Evolutionary conservation across 164 flowering plant genomes (phyloP), one percentile per base, ranked within the genome.

Genomic region (Cinnamomum micranthum): DNA sequence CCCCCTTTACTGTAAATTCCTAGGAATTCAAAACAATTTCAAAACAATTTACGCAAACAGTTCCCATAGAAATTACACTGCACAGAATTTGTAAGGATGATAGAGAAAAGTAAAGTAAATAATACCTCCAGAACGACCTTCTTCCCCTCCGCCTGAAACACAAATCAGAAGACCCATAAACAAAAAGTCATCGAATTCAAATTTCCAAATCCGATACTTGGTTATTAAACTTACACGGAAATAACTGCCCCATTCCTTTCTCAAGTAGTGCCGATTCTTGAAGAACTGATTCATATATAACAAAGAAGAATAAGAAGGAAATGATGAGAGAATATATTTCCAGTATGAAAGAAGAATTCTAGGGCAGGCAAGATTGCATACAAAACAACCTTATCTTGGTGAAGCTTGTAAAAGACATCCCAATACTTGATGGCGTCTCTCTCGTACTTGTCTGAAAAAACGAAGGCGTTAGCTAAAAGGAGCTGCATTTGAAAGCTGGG

Each of bases 251-350:
- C 99, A 95, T 78, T 95, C 99, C 82, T 93, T 95, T 82, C 89
- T 95, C 86, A 95, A 81, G 85, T 95, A 95, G 71, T 95, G 98
- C 15, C 98, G 88, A 73, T 95, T 98, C 81, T 95, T 95, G 80
- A 95, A 95, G 83, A 95, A 95, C 99, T 95, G 88, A 67, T 20
- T 28, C 35, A 31, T 31, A 67, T 65, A 70, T 31, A 31, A 31
- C 35, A 31, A 31, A 31, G 6, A 31, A 31, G 25, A 75, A 15
- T 4, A 17, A 15, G 19, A 14, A 20, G 60, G n/a, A 55, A 55
- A 4, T 55, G 60, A 4, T 20, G 60, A 55, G 47, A 55, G 2
- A 15, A n/a, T 14, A 15, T 55, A 52, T 52, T 13, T 52, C 59
- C 19, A 52, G 59, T 14, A 52, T 0, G 6, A 28, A 63, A 69